phyloP scores from a whole-genome alignment of 352 stramenopile genomes.

The Elongisporangium undulatum region DNA sequence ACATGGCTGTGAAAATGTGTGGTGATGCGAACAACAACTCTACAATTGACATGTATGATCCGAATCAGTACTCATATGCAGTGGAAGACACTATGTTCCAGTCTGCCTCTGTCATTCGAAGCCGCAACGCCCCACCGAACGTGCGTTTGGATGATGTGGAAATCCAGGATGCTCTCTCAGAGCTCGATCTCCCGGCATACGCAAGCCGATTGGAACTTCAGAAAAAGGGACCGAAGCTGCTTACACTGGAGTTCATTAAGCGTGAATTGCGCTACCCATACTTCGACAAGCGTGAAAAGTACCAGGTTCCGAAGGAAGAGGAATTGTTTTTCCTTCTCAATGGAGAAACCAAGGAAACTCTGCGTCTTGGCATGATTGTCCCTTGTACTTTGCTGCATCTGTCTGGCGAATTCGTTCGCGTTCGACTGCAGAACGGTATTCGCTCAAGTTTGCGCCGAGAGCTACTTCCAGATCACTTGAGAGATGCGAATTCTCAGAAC shows the following conservation, averaged over 20 bases:
- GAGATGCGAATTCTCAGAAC: slow-evolving; percentile 41
- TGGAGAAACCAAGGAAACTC: slow-evolving; percentile 74
- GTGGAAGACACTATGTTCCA: slow-evolving; percentile 92
- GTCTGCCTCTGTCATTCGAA: slow-evolving; percentile 79
- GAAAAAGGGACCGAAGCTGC: slow-evolving; percentile 85
- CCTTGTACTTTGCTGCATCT: slow-evolving; percentile 83
- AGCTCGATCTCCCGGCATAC: slow-evolving; percentile 85
- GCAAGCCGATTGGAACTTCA: slow-evolving; percentile 82
- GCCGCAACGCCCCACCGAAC: slow-evolving; percentile 45
- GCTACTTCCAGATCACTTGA: slow-evolving; percentile 74
- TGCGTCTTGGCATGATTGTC: slow-evolving; percentile 83
- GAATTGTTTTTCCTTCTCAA: slow-evolving; percentile 87
- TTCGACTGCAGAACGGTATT: slow-evolving; percentile 83
- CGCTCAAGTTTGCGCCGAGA: slow-evolving; percentile 75
- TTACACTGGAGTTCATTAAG: slow-evolving; percentile 89
- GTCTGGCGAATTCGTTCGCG: slow-evolving; percentile 78
- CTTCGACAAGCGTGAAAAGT: slow-evolving; percentile 85
- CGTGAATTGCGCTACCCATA: slow-evolving; percentile 87
- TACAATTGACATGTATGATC: slow-evolving; percentile 90
- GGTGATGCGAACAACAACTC: slow-evolving; percentile 90
- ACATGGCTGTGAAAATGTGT: slow-evolving; percentile 91
- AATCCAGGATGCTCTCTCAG: slow-evolving; percentile 83
- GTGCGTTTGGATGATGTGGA: slow-evolving; percentile 64
- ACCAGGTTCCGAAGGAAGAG: slow-evolving; percentile 78
- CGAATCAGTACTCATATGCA: slow-evolving; percentile 87